phyloP scores from a whole-genome alignment of 2,329 filamentous ascomycete species.

The Penicillium digitatum region DNA sequence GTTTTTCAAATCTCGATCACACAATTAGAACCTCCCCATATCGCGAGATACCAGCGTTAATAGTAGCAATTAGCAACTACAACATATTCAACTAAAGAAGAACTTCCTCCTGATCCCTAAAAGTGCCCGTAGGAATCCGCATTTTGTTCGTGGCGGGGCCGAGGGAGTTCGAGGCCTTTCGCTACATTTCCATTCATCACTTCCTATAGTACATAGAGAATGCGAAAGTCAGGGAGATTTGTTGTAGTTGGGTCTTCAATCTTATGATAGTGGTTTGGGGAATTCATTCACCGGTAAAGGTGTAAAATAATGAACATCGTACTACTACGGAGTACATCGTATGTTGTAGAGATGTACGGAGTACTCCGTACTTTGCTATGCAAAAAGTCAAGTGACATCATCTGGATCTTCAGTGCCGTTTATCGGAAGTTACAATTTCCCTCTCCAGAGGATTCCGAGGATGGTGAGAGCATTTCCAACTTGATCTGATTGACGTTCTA shows the following conservation, averaged over 20 bases:
- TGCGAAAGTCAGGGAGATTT: conserved; percentile 2
- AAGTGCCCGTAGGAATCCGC: conserved; percentile 12
- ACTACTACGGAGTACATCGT: neutral
- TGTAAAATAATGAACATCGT: neutral
- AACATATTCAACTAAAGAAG: neutral
- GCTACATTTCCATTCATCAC: conserved; percentile 4
- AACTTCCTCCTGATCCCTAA: neutral
- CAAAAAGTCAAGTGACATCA: conserved; percentile 2
- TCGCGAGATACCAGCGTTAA: neutral
- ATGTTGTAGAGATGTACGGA: neutral
- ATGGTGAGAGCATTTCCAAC: too few species aligned
- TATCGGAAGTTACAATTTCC: neutral
- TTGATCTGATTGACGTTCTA: too few species aligned
- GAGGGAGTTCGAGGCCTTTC: conserved; percentile 23
- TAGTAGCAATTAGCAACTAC: too few species aligned
- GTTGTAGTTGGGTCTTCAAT: too few species aligned
- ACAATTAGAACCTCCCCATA: neutral
- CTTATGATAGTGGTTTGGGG: neutral
- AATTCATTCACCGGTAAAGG: neutral
- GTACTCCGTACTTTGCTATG: neutral
- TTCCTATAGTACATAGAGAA: neutral
- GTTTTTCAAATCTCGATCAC: too few species aligned
- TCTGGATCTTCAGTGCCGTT: neutral
- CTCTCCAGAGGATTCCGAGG: too few species aligned
- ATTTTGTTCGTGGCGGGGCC: conserved; percentile 26